Evolutionary conservation across 345 rosid genomes (phyloP).

Genomic region (Raphanus sativus): DNA sequence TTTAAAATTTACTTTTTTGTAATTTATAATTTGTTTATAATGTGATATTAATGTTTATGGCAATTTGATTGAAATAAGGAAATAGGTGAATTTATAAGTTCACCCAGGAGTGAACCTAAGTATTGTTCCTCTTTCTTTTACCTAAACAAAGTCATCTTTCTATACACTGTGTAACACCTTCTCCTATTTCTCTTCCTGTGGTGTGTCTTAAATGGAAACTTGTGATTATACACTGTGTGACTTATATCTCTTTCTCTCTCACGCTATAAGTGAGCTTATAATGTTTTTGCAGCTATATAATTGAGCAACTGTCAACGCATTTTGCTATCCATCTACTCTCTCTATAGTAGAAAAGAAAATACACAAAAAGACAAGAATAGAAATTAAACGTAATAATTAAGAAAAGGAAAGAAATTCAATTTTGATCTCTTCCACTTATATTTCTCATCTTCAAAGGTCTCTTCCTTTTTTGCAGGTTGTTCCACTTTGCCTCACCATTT

Average conservation of each 20-base stretch:
- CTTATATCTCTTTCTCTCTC: slow-evolving; percentile 35
- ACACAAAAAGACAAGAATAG: slow-evolving; percentile 14
- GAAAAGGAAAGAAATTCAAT: slow-evolving; percentile 2
- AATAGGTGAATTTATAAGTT: too few relatives aligned
- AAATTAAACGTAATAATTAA: background rate
- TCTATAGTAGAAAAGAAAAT: slow-evolving; percentile 14
- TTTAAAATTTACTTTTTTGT: too few relatives aligned
- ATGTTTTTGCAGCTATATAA: slow-evolving; percentile 20
- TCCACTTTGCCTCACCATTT: slow-evolving; percentile 42
- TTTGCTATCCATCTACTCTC: slow-evolving; percentile 25
- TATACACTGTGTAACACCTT: slow-evolving; percentile 25
- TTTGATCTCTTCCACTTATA: slow-evolving; percentile 35
- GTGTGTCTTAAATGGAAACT: slow-evolving; percentile 32
- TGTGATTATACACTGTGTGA: slow-evolving; percentile 43
- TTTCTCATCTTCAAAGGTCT: slow-evolving; percentile 8
- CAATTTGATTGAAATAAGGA: too few relatives aligned
- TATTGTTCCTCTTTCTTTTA: background rate
- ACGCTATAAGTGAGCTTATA: background rate
- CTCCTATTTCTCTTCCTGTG: slow-evolving; percentile 19
- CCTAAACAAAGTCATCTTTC: slow-evolving; percentile 34
- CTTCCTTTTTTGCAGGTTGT: background rate
- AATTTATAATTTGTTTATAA: too few relatives aligned
- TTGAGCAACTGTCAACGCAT: slow-evolving; percentile 6
- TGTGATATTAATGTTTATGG: too few relatives aligned
- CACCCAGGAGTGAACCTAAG: too few relatives aligned